Evolutionary conservation across 139 green algal species (phyloP), one percentile per base, ranked within the genome.

Genomic region (Tetradesmus obliquus): DNA sequence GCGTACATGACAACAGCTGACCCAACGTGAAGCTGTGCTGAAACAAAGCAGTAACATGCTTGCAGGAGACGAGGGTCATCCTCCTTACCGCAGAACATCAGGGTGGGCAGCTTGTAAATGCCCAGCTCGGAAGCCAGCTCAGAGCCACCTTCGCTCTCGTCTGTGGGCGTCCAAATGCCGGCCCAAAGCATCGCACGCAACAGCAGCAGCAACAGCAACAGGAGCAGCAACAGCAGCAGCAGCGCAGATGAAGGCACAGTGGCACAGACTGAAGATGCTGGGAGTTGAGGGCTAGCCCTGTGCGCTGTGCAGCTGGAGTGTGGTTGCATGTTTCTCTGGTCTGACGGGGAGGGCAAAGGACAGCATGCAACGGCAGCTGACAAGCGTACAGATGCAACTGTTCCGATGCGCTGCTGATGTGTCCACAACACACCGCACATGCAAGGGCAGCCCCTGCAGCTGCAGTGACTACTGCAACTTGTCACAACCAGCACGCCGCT

Each of bases 11-110:
- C 82, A 54, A 22, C 55, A 76, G 3, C 12, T 55, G 12, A 2
- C 15, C 3, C 22, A n/a, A 74, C 51, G 22, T 74, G 3, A 53
- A 54, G 0, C 13, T 19, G 32, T n/a, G 20, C 54, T 6, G 19
- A 6, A 62, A 10, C 45, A 17, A 2, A 15, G 57, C 8, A 45
- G 32, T 0, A 45, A 45, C 32, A 45, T 45, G 32, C 32, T 45
- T 45, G 32, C 32, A 45, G 32, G 32, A 45, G 32, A 45, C 32
- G 32, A 45, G 32, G 32, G 32, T 45, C 32, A 45, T 45, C 32
- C 32, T 9, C 1, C 55, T 76, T 24, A 76, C 86, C 71, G 45
- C 86, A 90, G 58, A 90, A 90, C 51, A 90, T 72, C 51, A 90
- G 20, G 12, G 86, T 90, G 2, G 86, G 86, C 55, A 90, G 71